These are phyloP conservation scores for Microcyclospora tardicrescens DNA, from an alignment of 2,329 filamentous ascomycete genomes.

Conservation along the genomic window DNA sequence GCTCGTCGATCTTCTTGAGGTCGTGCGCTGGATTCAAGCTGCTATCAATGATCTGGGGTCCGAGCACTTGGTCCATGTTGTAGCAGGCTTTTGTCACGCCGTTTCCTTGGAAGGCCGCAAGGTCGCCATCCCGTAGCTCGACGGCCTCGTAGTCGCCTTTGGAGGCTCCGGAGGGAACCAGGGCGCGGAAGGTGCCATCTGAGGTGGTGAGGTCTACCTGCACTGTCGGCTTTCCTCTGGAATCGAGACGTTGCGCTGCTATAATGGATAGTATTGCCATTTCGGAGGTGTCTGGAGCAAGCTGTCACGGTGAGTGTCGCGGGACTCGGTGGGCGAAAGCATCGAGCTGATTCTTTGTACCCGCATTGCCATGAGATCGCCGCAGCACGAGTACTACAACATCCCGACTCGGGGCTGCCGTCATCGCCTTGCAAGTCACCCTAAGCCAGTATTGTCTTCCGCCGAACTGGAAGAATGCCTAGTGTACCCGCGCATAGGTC, in stretches of 20 bases:
- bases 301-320: too few species aligned
- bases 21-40: conserved; percentile 6
- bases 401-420: too few species aligned
- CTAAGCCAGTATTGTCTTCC: too few species aligned
- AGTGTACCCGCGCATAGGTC: too few species aligned
- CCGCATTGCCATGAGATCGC: too few species aligned
- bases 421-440: too few species aligned
- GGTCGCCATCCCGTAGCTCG: conserved; percentile 84
- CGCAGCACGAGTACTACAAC: too few species aligned
- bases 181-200: conserved; percentile 6
- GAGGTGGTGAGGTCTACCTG: conserved; percentile 7
- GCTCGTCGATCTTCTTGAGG: conserved; percentile 70
- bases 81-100: conserved; percentile 67
- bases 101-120: conserved; percentile 33
- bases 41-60: conserved; percentile 40
- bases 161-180: conserved; percentile 15
- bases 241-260: conserved; percentile 10
- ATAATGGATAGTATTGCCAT: conserved; percentile 6
- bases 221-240: conserved; percentile 11
- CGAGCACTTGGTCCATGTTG: conserved; percentile 75
- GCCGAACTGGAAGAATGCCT: too few species aligned
- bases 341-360: too few species aligned
- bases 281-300: too few species aligned
- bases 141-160: conserved; percentile 78
- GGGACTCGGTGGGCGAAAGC: too few species aligned